These are phyloP conservation scores for Knufia fluminis DNA, from an alignment of 2,329 filamentous ascomycete species.

Conservation along the genomic window DNA sequence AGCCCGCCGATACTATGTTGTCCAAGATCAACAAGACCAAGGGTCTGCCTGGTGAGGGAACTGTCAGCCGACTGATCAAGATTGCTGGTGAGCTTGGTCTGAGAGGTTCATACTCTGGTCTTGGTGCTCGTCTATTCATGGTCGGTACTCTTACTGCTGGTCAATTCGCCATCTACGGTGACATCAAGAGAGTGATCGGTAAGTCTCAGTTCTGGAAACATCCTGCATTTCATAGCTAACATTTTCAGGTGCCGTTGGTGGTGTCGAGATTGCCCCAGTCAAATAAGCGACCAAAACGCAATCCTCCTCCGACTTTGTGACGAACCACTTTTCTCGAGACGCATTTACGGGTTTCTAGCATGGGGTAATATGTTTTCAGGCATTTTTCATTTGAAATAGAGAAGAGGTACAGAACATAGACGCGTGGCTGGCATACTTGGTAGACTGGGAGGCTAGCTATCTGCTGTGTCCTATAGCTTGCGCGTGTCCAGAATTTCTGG, in stretches of 20 bases:
- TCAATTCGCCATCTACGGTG: constrained; percentile 85
- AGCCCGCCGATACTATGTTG: constrained; percentile 89
- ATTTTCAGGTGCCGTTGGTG: constrained; percentile 58
- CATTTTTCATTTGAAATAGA: not conserved
- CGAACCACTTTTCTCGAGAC: constrained; percentile 2
- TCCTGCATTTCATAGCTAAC: constrained; percentile 45
- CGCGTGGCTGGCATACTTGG: no score
- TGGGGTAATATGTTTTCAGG: not conserved
- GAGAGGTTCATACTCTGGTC: constrained; percentile 68
- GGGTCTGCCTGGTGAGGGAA: constrained; percentile 77
- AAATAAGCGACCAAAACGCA: constrained; percentile 28
- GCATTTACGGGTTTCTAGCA: constrained; percentile 6
- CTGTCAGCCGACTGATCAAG: constrained; percentile 71
- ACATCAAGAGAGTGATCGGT: constrained; percentile 32
- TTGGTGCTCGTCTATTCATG: constrained; percentile 70
- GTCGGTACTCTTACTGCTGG: constrained; percentile 66
- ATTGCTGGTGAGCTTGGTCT: constrained; percentile 78
- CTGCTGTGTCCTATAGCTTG: not conserved
- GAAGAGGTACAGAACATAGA: constrained; percentile 1
- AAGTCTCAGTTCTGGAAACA: constrained; percentile 9
- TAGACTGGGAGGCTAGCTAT: not conserved
- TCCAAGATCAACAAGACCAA: constrained; percentile 95
- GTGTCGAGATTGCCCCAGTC: constrained; percentile 55
- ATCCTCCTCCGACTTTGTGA: not conserved
- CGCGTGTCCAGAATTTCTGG: not conserved